Percentiles rank a stretch among this genome's conserved stretches.
These are phyloP conservation scores for Onygenales sp. DNA, from an alignment of 2,329 filamentous ascomycete species.

Conservation along the genomic window DNA sequence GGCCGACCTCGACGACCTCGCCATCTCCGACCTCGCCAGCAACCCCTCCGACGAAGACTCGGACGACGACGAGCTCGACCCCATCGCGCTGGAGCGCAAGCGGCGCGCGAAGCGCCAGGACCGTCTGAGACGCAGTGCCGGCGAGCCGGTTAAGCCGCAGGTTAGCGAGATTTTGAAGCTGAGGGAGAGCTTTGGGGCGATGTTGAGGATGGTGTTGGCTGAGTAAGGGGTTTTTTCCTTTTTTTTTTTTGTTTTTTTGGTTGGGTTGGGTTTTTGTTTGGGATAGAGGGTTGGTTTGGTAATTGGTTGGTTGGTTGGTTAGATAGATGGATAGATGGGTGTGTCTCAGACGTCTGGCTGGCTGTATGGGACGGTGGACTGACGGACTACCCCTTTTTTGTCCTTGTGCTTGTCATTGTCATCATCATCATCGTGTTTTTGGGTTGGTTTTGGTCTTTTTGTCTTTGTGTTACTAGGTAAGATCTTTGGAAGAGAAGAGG, in stretches of 20 bases:
- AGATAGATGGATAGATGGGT: too few relatives aligned
- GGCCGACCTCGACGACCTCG: constrained; percentile 74
- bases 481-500: too few relatives aligned
- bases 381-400: not conserved
- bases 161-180: constrained; percentile 74
- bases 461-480: not conserved
- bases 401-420: not conserved
- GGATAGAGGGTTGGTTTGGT: not conserved
- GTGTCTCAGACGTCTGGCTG: too few relatives aligned
- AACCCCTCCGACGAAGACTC: constrained; percentile 58
- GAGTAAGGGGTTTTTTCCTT: constrained; percentile 39
- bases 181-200: constrained; percentile 67
- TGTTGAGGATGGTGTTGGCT: constrained; percentile 73
- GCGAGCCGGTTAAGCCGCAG: constrained; percentile 71
- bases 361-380: too few relatives aligned
- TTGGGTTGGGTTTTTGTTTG: not conserved
- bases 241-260: not conserved
- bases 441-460: not conserved
- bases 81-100: constrained; percentile 77
- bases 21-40: constrained; percentile 64
- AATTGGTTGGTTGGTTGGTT: not conserved
- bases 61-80: constrained; percentile 69
- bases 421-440: not conserved
- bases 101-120: constrained; percentile 70
- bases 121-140: constrained; percentile 63